Conservation (phyloP, 345 rosid genomes). For the Cardamine chenopodiifolia region DNA sequence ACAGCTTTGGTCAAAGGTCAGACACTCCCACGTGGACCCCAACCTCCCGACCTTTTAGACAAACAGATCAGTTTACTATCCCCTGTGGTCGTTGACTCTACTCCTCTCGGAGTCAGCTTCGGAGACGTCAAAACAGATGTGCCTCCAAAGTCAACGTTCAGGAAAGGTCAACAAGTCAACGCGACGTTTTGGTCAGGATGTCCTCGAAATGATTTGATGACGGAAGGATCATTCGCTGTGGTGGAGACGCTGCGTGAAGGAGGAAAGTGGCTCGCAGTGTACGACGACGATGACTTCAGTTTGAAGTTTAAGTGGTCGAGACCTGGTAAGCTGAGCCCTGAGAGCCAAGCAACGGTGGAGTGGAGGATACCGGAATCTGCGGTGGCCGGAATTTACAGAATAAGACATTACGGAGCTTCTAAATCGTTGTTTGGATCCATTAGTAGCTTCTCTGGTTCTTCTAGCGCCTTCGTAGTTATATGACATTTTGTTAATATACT, state of each 20-base stretch:
- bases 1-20: constrained; percentile 55
- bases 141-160: constrained; percentile 62
- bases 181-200: constrained; percentile 90
- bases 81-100: constrained; percentile 69
- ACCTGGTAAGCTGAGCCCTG: constrained; percentile 61
- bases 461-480: constrained; percentile 76
- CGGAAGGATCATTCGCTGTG: constrained; percentile 81
- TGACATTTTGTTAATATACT: constrained; percentile 4
- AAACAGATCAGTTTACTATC: constrained; percentile 74
- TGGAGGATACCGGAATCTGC: constrained; percentile 75
- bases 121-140: constrained; percentile 76
- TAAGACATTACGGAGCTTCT: constrained; percentile 85
- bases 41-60: constrained; percentile 71
- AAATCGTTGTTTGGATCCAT: constrained; percentile 65
- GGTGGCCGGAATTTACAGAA: constrained; percentile 64
- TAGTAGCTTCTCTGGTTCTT: constrained; percentile 73
- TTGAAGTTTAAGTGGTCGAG: constrained; percentile 82
- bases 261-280: constrained; percentile 68
- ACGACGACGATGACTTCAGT: constrained; percentile 89
- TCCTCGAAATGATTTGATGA: constrained; percentile 88
- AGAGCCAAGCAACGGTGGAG: constrained; percentile 68
- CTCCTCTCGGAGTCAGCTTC: constrained; percentile 60
- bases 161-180: constrained; percentile 56
- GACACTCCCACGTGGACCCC: constrained; percentile 56
- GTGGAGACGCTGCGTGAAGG: constrained; percentile 66